Evolutionary conservation across 2,329 filamentous ascomycete genomes (phyloP), one percentile per base, ranked within the genome.

Genomic region (Exserohilum turcica): DNA sequence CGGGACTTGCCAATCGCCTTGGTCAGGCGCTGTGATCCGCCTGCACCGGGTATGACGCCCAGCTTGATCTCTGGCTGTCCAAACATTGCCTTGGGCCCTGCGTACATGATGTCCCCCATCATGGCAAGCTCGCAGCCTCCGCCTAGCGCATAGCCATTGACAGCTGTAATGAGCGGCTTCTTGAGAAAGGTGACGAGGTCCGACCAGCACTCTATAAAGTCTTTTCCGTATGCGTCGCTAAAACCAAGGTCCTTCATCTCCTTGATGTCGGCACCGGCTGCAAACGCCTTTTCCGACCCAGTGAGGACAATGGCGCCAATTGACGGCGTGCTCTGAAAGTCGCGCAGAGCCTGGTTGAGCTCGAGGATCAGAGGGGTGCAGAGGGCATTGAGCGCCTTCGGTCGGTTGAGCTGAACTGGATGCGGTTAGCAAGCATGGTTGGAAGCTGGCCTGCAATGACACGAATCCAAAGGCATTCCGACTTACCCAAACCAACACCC

Each of bases 41-140:
- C 94, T 0, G 90, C 94, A 3, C 94, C 94, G 0, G 94, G 94
- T 50, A 97, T 91, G 2, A 89, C 89, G 21, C 94, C 94, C 3
- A 99, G 82, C 79, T 95, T 97, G 79, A 99, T 91, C 80, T 99
- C 94, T 0, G 94, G 94, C 78, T 97, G 94, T 10, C 94, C 94
- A 72, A 99, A 97, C 67, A 91, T 95, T 61, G 94, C 93, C 13
- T 77, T 85, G 44, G 87, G 82, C 2, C 90, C 92, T 78, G 90
- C 94, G 81, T 97, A 97, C 55, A 99, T 78, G 63, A 97, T 88
- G 74, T 99, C 94, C 8, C 89, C 91, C 94, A 97, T 99, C 82
- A 99, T 89, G 43, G 94, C 92, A 12, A 99, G 84, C 80, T 99
- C 94, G 74, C 94, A 99, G 40, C 94, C 94, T 47, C 94, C 94